Evolutionary conservation across 768 basidiomycete genomes (phyloP).

Genomic region (Pisolithus marmoratus): DNA sequence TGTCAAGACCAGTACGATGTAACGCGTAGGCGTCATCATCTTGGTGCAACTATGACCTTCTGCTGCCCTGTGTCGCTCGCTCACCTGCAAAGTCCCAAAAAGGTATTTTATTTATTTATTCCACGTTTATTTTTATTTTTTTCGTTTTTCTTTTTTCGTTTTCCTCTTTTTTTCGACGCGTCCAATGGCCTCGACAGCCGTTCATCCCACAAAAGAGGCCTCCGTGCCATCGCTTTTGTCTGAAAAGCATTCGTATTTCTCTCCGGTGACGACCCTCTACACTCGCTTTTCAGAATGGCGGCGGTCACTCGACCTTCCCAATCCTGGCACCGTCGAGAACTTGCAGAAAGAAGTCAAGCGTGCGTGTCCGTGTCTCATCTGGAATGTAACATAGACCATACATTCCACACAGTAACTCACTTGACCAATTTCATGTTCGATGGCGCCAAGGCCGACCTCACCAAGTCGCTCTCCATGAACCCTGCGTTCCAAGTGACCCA

Average conservation of each 20-base stretch:
- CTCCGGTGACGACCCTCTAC: slow-evolving; percentile 64
- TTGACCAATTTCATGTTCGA: slow-evolving; percentile 95
- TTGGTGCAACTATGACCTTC: slow-evolving; percentile 8
- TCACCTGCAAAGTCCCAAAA: too few species aligned
- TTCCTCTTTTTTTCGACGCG: slow-evolving; percentile 16
- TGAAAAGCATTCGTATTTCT: slow-evolving; percentile 34
- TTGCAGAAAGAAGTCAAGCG: slow-evolving; percentile 90
- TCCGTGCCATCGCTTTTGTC: slow-evolving; percentile 30
- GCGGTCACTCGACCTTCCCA: slow-evolving; percentile 71
- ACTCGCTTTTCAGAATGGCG: slow-evolving; percentile 79
- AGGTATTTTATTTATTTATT: neutral
- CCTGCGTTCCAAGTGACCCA: slow-evolving; percentile 99
- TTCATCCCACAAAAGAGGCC: slow-evolving; percentile 37
- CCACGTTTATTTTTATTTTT: slow-evolving; percentile 29
- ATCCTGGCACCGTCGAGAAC: slow-evolving; percentile 92
- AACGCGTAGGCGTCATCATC: slow-evolving; percentile 60
- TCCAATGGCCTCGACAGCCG: slow-evolving; percentile 41
- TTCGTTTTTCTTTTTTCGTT: slow-evolving; percentile 30
- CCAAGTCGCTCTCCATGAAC: slow-evolving; percentile 85
- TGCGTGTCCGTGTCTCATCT: slow-evolving; percentile 29
- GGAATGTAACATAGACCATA: neutral
- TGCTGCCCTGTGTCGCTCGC: too few species aligned
- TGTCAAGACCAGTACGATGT: slow-evolving; percentile 43
- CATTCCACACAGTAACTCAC: slow-evolving; percentile 61
- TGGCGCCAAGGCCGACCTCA: slow-evolving; percentile 93